Evolutionary conservation across 2,329 filamentous ascomycete species (phyloP), one percentile per base, ranked within the genome.

Genomic region (Dendryphion nanum): DNA sequence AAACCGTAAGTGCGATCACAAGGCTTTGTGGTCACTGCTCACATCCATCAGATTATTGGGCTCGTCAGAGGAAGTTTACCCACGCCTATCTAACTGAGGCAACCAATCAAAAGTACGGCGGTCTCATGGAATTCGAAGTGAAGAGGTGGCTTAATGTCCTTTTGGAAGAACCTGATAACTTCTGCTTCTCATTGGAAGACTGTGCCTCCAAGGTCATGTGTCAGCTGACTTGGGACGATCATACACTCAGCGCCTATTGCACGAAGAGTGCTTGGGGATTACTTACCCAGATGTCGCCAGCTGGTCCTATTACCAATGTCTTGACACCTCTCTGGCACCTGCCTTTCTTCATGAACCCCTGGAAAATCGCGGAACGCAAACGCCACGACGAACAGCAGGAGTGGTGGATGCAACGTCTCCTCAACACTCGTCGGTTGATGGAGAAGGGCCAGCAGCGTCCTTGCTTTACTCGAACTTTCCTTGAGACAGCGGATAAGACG

Each of bases 131-230:
- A 42, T 71, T 73, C 42, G 76, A 79, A 48, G 68, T 69, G 8
- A 77, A 78, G 61, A 67, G 75, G 26, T 78, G 73, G 72, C 57
- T 78, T 30, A 69, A 65, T 38, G 61, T 70, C 19, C 60, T 78
- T 5, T 52, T 78, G 18, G 63, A 70, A 18, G 64, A 76, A 30
- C 75, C 75, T 2, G 74, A 77, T 42, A 62, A 70, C 53, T 78
- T 78, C 45, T 59, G 61, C 7, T 70, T 66, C 49, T 71, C 70
- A 0, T 65, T 79, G 4, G 75, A 79, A 48, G 75, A 79, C 45
- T 76, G 78, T 73, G 69, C 74, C 13, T 73, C 76, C n/a, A 78
- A 78, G 54, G 67, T 79, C 38, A 77, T 78, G 73, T 74, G 71
- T 34, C 65, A 70, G 36, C 51, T 78, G 30, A 74, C 73, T 12